Evolutionary conservation across 139 green algal species (phyloP).

Genomic region (Chlorella ohadii): DNA sequence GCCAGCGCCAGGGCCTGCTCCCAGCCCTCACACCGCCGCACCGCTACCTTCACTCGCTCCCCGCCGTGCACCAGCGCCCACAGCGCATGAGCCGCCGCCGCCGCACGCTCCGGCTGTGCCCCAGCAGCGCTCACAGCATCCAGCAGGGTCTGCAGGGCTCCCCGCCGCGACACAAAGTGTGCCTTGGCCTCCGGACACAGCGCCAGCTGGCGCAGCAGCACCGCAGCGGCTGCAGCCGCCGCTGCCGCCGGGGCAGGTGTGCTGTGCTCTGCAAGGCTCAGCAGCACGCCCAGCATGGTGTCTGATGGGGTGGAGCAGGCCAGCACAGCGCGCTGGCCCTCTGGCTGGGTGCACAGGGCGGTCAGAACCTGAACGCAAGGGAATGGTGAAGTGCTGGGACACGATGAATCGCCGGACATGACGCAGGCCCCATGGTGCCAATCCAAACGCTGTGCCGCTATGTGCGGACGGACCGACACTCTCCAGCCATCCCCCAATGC

Average conservation of each 20-base stretch:
- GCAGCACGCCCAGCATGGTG: background rate
- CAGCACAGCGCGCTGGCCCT: slow-evolving; percentile 4
- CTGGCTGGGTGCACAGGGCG: slow-evolving; percentile 4
- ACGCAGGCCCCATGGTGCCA: no score
- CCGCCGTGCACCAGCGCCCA: slow-evolving; percentile 15
- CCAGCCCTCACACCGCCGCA: slow-evolving; percentile 9
- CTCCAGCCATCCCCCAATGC: no score
- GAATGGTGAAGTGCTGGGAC: no score
- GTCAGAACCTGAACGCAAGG: background rate
- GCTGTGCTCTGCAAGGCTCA: background rate
- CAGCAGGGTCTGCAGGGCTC: background rate
- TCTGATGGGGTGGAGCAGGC: background rate
- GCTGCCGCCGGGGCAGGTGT: background rate
- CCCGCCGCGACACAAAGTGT: background rate
- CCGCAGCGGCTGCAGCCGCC: background rate
- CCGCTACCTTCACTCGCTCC: slow-evolving; percentile 6
- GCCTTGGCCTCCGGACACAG: background rate
- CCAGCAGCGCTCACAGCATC: background rate
- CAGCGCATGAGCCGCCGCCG: background rate
- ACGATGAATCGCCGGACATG: no score
- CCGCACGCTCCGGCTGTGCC: background rate
- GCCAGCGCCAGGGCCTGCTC: background rate
- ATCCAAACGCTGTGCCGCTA: no score
- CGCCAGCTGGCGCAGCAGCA: slow-evolving; percentile 13
- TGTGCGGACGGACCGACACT: no score